phyloP scores from a whole-genome alignment of 1,284 basidiomycete species.

The Trametes sp. region DNA sequence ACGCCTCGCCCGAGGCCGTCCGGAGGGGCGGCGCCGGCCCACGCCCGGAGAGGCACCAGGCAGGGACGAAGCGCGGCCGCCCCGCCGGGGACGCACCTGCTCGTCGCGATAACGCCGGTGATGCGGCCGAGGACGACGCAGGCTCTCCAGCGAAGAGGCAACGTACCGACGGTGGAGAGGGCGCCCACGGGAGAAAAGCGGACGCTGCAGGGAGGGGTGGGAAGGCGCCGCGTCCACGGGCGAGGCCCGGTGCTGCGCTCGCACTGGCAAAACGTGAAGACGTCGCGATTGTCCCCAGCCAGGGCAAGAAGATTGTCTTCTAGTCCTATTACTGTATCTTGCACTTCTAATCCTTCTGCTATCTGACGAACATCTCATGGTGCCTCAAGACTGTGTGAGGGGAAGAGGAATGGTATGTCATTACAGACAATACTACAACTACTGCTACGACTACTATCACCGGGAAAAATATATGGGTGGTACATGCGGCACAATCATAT shows the following conservation, averaged over 20 bases:
- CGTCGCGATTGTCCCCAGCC: constrained; percentile 80
- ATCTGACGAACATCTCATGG: too few relatives aligned
- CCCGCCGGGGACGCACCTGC: background rate
- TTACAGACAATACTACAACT: constrained; percentile 31
- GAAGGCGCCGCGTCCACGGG: constrained; percentile 48
- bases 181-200: constrained; percentile 1
- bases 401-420: constrained; percentile 25
- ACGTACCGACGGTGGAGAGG: constrained; percentile 18
- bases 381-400: too few relatives aligned
- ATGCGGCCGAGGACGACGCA: constrained; percentile 13
- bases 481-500: constrained; percentile 12
- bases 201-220: constrained; percentile 15
- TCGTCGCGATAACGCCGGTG: background rate
- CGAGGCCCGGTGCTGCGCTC: constrained; percentile 90
- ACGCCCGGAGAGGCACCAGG: constrained; percentile 33
- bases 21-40: constrained; percentile 63
- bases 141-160: constrained; percentile 28
- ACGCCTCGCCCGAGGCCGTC: constrained; percentile 86
- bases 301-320: constrained; percentile 89
- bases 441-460: constrained; percentile 15
- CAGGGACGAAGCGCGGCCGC: constrained; percentile 24
- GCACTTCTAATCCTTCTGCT: too few relatives aligned
- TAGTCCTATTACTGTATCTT: constrained; percentile 25
- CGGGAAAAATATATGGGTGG: constrained; percentile 11
- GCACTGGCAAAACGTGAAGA: constrained; percentile 89